Base-by-base conservation (phyloP, 2,329 filamentous ascomycete species). In the Botrytis aclada region DNA sequence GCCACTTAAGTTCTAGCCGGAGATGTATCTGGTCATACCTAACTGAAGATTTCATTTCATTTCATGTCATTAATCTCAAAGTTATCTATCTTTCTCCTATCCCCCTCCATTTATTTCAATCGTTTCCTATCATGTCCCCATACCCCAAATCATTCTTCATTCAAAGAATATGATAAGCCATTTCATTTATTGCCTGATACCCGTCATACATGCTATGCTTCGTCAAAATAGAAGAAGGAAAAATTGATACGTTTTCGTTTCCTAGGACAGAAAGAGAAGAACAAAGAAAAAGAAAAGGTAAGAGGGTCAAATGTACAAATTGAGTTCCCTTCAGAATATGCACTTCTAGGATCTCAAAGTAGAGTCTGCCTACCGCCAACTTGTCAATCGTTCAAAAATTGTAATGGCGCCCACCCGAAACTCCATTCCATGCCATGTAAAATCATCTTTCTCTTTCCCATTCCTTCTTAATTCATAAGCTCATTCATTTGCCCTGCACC, bases 361-460 rank as follows among this genome's bases (percentile, higher is more conserved):
- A 54, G 47, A 54, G 51, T 54, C n/a, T 54, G 51, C 51, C n/a
- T 29, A 56, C 51, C 37, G 37, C 16, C 25, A 41, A 14, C 60
- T 29, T 41, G 12, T 39, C 60, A 41, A 61, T 39, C 34, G 34
- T 61, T 56, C 25, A 56, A 56, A 56, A 62, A 62, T 41, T 8
- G 34, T 39, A 62, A 63, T 39, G 60, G 37, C 25, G 16, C 25
- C 37, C 22, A 16, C 8, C 37, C 37, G 16, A 63, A 63, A 63
- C 61, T 41, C 37, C 61, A 63, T 63, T 29, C 61, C 61, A 63
- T 63, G 61, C 61, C 61, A 63, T 29, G n/a, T 62, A 37, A 62
- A n/a, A 39, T 39, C 34, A 39, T 62, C 60, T 62, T 62, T 39
- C 60, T 37, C 32, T 25, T 39, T 62, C 34, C 34, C 60, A 29